Conservation (phyloP, 306 rosid species). For the Quercus aquifolioides region DNA sequence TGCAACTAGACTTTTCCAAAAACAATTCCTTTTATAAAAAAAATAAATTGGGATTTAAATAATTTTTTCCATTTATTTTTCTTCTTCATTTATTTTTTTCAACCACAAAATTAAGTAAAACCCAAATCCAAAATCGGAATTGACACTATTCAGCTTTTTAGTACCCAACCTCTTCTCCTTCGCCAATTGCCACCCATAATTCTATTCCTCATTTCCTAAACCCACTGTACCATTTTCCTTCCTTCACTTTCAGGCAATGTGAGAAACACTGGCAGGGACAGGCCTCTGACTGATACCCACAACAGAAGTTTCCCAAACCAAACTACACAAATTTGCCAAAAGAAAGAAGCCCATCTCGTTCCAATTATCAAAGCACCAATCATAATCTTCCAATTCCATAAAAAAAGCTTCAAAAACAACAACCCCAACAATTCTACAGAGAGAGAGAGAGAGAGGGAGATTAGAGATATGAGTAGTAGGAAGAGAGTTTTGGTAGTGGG, state of each 20-base stretch:
- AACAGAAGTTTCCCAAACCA: not conserved
- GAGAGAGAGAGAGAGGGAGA: conserved; percentile 7
- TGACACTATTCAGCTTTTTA: no score
- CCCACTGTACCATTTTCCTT: not conserved
- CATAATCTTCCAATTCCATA: not conserved
- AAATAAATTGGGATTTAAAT: no score
- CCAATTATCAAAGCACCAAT: not conserved
- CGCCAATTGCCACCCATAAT: no score
- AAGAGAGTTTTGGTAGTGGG: conserved; percentile 76
- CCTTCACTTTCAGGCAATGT: not conserved
- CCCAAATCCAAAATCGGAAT: no score
- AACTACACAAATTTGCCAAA: no score
- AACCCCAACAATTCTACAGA: not conserved
- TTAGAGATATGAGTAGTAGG: conserved; percentile 5
- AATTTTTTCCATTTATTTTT: no score
- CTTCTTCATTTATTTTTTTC: no score
- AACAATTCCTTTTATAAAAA: no score
- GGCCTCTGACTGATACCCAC: not conserved
- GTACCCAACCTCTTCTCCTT: no score
- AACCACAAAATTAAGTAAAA: no score
- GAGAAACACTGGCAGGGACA: not conserved
- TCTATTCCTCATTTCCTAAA: no score
- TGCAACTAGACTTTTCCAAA: no score
- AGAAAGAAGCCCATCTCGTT: not conserved
- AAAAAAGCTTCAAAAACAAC: not conserved